Conservation (phyloP, 495 filamentous ascomycete genomes). For the Letharia columbiana region DNA sequence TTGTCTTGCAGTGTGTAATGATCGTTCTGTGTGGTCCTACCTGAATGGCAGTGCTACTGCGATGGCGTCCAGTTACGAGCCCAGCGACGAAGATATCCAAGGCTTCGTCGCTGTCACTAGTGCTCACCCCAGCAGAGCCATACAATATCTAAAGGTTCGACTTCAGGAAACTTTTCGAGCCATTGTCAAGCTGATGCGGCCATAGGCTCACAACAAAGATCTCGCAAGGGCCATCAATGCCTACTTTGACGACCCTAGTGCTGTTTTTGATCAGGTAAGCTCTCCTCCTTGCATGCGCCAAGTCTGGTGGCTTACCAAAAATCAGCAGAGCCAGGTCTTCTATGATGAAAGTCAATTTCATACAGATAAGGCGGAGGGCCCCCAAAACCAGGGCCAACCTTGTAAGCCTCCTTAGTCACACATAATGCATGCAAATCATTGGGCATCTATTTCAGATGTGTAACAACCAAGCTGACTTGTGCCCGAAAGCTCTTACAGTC, state of each 20-base stretch:
- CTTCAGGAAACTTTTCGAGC: background rate
- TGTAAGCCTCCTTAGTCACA: conserved; percentile 5
- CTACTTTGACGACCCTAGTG: conserved; percentile 44
- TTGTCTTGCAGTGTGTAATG: background rate
- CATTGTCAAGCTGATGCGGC: conserved; percentile 9
- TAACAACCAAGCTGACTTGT: background rate
- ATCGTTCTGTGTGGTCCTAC: background rate
- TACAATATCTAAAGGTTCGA: conserved; percentile 40
- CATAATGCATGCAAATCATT: background rate
- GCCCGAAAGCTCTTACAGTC: conserved; percentile 17
- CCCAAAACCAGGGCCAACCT: conserved; percentile 15
- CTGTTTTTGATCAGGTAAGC: conserved; percentile 28
- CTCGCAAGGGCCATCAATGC: conserved; percentile 45
- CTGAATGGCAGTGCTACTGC: background rate
- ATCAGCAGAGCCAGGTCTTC: conserved; percentile 12
- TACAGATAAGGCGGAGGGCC: conserved; percentile 18
- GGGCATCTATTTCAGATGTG: background rate
- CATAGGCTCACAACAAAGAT: conserved; percentile 42
- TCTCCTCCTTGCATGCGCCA: background rate
- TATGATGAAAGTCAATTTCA: conserved; percentile 26
- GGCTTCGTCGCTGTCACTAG: conserved; percentile 42
- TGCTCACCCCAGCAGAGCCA: conserved; percentile 38
- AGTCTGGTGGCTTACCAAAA: background rate
- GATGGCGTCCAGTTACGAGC: conserved; percentile 27
- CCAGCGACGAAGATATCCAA: conserved; percentile 38